Conservation (phyloP, 352 stramenopile species). For the Pythium insidiosum region DNA sequence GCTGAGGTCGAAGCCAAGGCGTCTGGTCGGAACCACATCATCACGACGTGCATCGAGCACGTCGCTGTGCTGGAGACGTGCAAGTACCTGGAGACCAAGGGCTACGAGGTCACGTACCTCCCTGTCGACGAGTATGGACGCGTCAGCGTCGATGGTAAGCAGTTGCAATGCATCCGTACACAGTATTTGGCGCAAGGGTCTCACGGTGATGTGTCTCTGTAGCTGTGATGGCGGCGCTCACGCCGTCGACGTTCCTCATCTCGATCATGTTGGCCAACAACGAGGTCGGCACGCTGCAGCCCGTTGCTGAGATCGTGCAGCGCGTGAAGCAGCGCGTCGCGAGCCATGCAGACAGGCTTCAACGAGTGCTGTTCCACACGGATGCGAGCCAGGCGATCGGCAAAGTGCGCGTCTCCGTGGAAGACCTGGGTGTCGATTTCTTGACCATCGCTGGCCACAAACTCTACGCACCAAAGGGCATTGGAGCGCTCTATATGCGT, state of each 20-base stretch:
- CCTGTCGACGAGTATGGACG: slow-evolving; percentile 44
- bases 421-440: slow-evolving; percentile 87
- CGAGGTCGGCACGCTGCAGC: slow-evolving; percentile 95
- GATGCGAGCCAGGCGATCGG: slow-evolving; percentile 96
- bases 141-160: slow-evolving; percentile 30
- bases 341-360: background rate
- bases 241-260: slow-evolving; percentile 86
- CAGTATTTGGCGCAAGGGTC: background rate
- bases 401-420: slow-evolving; percentile 88
- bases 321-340: slow-evolving; percentile 18
- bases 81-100: slow-evolving; percentile 44
- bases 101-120: slow-evolving; percentile 66
- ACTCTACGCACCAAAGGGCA: slow-evolving; percentile 94
- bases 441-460: slow-evolving; percentile 97
- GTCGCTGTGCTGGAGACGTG: slow-evolving; percentile 87
- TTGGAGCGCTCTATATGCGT: slow-evolving; percentile 77
- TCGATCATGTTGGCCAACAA: slow-evolving; percentile 99
- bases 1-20: slow-evolving; percentile 25
- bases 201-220: slow-evolving; percentile 5
- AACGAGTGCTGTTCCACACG: slow-evolving; percentile 90
- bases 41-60: slow-evolving; percentile 93
- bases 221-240: slow-evolving; percentile 82
- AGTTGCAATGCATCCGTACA: background rate
- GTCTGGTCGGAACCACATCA: slow-evolving; percentile 66
- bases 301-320: slow-evolving; percentile 80